These are phyloP conservation scores for Sclerospora graminicola DNA, from an alignment of 352 stramenopile genomes.

Conservation along the genomic window DNA sequence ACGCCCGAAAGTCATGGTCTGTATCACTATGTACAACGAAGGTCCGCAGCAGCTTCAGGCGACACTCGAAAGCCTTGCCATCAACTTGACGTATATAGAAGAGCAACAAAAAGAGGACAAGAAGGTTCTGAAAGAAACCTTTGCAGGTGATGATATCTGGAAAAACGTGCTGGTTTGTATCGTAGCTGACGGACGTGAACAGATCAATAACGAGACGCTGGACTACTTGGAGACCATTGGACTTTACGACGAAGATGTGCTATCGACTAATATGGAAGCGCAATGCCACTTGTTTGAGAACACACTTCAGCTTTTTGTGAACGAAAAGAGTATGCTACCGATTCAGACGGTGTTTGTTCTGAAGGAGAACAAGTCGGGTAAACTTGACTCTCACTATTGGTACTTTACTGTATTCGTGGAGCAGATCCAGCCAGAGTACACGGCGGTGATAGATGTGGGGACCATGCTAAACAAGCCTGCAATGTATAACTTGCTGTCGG, in stretches of 20 bases:
- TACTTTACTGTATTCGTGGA: constrained; percentile 77
- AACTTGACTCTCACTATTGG: constrained; percentile 81
- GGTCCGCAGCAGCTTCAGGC: constrained; percentile 47
- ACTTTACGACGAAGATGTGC: constrained; percentile 74
- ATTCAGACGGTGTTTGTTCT: constrained; percentile 74
- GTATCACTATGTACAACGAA: constrained; percentile 85
- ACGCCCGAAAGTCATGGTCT: constrained; percentile 68
- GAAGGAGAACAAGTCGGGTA: constrained; percentile 75
- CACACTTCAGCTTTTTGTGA: constrained; percentile 64
- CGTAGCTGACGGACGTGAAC: constrained; percentile 64
- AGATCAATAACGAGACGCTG: constrained; percentile 70
- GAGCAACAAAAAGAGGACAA: constrained; percentile 30
- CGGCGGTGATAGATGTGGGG: constrained; percentile 74
- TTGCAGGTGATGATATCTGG: constrained; percentile 66
- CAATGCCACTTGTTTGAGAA: constrained; percentile 83
- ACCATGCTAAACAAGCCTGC: constrained; percentile 75
- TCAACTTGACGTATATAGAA: constrained; percentile 68
- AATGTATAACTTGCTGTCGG: constrained; percentile 67
- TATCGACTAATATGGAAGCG: constrained; percentile 78
- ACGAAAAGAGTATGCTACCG: constrained; percentile 55
- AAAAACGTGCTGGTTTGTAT: constrained; percentile 77
- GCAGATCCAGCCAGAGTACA: constrained; percentile 78
- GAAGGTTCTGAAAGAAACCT: constrained; percentile 27
- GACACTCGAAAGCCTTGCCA: constrained; percentile 70
- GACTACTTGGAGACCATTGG: constrained; percentile 67